Conservation (phyloP, 176 grass and related monocot genomes). For the Carex pumila region DNA sequence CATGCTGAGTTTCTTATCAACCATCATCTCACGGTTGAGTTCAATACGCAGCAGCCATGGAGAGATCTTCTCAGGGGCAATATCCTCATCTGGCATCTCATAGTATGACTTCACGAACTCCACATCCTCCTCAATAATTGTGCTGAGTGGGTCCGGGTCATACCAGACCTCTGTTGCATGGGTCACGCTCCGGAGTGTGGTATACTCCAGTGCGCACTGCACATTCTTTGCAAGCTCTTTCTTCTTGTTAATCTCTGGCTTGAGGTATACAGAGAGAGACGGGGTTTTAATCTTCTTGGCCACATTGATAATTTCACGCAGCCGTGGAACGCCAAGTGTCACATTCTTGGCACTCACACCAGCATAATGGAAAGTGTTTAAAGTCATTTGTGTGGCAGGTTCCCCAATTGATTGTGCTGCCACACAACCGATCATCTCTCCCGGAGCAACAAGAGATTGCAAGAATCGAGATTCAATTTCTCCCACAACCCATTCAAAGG, state of each 20-base stretch:
- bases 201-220: slow-evolving; percentile 97
- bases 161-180: slow-evolving; percentile 98
- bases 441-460: slow-evolving; percentile 83
- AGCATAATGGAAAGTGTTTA: slow-evolving; percentile 99
- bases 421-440: slow-evolving; percentile 99
- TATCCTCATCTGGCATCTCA: slow-evolving; percentile 97
- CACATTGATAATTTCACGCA: slow-evolving; percentile 98
- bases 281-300: slow-evolving; percentile 99
- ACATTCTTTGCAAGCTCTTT: slow-evolving; percentile 95
- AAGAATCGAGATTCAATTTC: slow-evolving; percentile 94
- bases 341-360: slow-evolving; percentile 99
- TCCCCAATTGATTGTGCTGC: slow-evolving; percentile 98
- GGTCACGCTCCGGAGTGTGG: slow-evolving; percentile 89
- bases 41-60: slow-evolving; percentile 93
- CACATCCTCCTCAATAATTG: slow-evolving; percentile 89
- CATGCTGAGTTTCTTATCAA: slow-evolving; percentile 99
- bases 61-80: slow-evolving; percentile 88
- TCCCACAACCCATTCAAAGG: slow-evolving; percentile 99
- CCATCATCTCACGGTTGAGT: slow-evolving; percentile 98
- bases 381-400: slow-evolving; percentile 92
- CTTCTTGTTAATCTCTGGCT: slow-evolving; percentile 69
- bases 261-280: slow-evolving; percentile 85
- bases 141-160: slow-evolving; percentile 86
- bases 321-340: slow-evolving; percentile 93
- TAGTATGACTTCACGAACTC: slow-evolving; percentile 95